Evolutionary conservation across 2,329 filamentous ascomycete species (phyloP), one percentile per base, ranked within the genome.

Genomic region (Cladosporium cucumerinum): DNA sequence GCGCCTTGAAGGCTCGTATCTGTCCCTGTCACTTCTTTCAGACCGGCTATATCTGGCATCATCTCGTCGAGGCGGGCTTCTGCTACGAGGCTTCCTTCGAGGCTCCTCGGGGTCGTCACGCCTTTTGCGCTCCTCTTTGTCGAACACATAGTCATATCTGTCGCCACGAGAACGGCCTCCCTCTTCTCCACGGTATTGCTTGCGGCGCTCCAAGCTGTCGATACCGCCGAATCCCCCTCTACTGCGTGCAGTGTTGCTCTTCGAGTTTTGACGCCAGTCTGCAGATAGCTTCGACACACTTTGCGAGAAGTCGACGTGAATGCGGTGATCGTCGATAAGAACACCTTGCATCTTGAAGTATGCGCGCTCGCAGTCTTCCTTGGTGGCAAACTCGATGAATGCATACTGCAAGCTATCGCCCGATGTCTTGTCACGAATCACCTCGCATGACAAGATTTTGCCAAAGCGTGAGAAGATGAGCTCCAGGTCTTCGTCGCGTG

Each of bases 301-400:
- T 80, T 99, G 95, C 12, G 93, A 97, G 78, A 99, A 99, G 79
- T 99, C 95, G 64, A 99, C 95, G 74, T 99, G 95, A 68, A 99
- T 99, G 49, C 95, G 89, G 69, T 97, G 91, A 72, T 99, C 95
- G 73, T 99, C 95, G 69, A 99, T 98, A 63, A 99, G 81, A 1
- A 98, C 94, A 2, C 90, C 92, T 77, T 99, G 93, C 95, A 99
- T 99, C 80, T 99, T 99, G 81, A 96, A 95, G 74, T 97, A 99
- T 2, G 95, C 95, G 61, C 91, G 87, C 79, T 99, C 95, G 76
- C 95, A 98, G 61, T 94, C 91, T 70, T 89, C 87, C 79, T 97
- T 95, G 63, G 96, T 90, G 65, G 94, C 91, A 72, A 94, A 99
- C 76, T 99, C 95, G 73, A 99, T 96, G 71, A 99, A 99, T 1